phyloP scores from a whole-genome alignment of 2,329 filamentous ascomycete species.

The Septoria petroselini region DNA sequence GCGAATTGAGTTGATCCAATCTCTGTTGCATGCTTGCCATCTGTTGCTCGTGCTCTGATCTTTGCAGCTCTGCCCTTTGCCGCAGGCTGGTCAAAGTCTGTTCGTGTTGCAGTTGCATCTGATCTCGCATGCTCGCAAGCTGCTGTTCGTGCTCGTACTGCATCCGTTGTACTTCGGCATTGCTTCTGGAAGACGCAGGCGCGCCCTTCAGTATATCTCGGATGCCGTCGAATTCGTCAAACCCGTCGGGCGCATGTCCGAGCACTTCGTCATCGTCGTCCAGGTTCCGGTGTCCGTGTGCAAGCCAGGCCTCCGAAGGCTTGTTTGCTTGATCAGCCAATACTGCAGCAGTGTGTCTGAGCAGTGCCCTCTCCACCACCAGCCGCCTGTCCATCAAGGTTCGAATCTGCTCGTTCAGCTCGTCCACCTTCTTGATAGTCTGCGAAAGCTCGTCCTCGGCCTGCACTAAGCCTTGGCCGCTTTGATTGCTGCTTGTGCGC shows the following conservation, averaged over 20 bases:
- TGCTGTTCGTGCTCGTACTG: slow-evolving; percentile 17
- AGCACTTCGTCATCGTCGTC: slow-evolving; percentile 27
- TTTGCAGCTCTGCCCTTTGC: slow-evolving; percentile 2
- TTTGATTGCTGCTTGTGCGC: slow-evolving; percentile 41
- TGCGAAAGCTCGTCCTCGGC: slow-evolving; percentile 72
- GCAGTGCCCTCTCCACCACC: slow-evolving; percentile 68
- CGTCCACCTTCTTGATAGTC: slow-evolving; percentile 79
- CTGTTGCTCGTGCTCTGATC: slow-evolving; percentile 31
- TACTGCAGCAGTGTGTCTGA: slow-evolving; percentile 90
- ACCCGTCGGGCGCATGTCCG: slow-evolving; percentile 27
- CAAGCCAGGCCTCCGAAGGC: slow-evolving; percentile 14
- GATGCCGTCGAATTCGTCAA: slow-evolving; percentile 55
- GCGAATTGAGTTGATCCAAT: slow-evolving; percentile 35
- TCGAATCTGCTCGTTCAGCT: slow-evolving; percentile 76
- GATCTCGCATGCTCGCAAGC: slow-evolving; percentile 14
- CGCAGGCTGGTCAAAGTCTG: slow-evolving; percentile 9
- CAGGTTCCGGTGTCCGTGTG: slow-evolving; percentile 21
- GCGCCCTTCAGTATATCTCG: slow-evolving; percentile 34
- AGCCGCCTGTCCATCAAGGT: slow-evolving; percentile 73
- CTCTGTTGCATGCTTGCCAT: slow-evolving; percentile 33
- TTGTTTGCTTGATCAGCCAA: slow-evolving; percentile 67
- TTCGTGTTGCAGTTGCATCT: slow-evolving; percentile 26
- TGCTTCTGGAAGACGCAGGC: slow-evolving; percentile 23
- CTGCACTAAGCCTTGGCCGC: slow-evolving; percentile 47
- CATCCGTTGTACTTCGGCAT: slow-evolving; percentile 18